phyloP scores from a whole-genome alignment of 768 basidiomycete species.

The Suillus luteus region DNA sequence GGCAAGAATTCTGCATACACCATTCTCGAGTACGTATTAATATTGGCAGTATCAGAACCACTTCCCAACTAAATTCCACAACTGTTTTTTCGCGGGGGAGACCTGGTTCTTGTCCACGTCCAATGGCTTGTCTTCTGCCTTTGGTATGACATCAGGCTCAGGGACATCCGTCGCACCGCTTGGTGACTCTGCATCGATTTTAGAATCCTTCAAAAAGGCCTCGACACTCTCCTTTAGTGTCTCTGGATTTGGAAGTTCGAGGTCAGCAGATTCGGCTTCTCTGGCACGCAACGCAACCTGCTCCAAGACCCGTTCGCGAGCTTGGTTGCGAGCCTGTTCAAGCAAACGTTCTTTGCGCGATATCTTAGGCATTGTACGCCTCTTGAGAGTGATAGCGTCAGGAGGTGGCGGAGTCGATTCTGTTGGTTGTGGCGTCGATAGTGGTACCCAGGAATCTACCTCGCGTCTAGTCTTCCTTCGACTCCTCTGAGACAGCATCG shows the following conservation, averaged over 20 bases:
- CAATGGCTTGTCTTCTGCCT: slow-evolving; percentile 1
- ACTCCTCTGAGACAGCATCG: slow-evolving; percentile 5
- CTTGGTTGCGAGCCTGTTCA: slow-evolving; percentile 12
- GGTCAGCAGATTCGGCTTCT: neutral
- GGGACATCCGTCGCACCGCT: neutral
- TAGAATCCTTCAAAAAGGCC: slow-evolving; percentile 11
- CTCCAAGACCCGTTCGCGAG: slow-evolving; percentile 8
- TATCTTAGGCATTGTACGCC: slow-evolving; percentile 1
- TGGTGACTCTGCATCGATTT: neutral
- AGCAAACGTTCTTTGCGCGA: slow-evolving; percentile 13
- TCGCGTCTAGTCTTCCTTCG: slow-evolving; percentile 5
- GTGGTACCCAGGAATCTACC: slow-evolving; percentile 3
- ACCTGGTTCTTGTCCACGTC: neutral
- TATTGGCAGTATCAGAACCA: slow-evolving; percentile 3
- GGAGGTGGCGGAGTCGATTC: neutral
- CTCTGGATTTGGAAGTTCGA: slow-evolving; percentile 12
- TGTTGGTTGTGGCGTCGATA: neutral
- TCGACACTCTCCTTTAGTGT: slow-evolving; percentile 30
- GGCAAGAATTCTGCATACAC: neutral
- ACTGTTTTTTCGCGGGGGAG: slow-evolving; percentile 1
- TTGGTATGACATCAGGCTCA: neutral
- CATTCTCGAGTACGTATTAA: no score
- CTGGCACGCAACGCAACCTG: slow-evolving; percentile 4
- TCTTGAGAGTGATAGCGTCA: neutral
- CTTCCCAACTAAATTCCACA: slow-evolving; percentile 15